A percentile compares a stretch with the other conserved stretches of the same genome.
These are phyloP conservation scores for Hawksworthiomyces lignivorus DNA, from an alignment of 2,329 filamentous ascomycete genomes.

Conservation along the genomic window DNA sequence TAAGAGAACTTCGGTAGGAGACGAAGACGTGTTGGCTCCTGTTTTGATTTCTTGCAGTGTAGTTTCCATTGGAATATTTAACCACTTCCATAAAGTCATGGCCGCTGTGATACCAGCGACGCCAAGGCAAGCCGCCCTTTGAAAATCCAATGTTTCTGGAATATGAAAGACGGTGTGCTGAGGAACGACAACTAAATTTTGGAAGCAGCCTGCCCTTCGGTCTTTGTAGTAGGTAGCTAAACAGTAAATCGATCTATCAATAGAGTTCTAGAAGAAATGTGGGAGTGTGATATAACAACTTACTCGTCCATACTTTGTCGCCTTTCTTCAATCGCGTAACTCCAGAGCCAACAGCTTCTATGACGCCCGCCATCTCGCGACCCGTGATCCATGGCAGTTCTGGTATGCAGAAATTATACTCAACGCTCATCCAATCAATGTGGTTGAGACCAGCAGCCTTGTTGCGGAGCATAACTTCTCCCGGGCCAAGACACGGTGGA, in stretches of 20 bases:
- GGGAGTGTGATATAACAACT: constrained; percentile 7
- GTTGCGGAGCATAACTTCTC: constrained; percentile 27
- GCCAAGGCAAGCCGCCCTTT: constrained; percentile 29
- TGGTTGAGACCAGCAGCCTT: constrained; percentile 30
- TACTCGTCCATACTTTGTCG: constrained; percentile 28
- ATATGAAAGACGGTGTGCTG: constrained; percentile 32
- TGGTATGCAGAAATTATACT: constrained; percentile 34
- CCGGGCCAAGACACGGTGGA: neutral
- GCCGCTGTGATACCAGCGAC: constrained; percentile 33
- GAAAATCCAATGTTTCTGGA: constrained; percentile 24
- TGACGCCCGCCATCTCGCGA: constrained; percentile 15
- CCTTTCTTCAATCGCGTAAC: constrained; percentile 21
- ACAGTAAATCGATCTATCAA: no score
- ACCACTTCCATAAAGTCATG: constrained; percentile 34
- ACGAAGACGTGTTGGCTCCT: no score
- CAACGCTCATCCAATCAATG: constrained; percentile 33
- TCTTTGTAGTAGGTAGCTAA: constrained; percentile 30
- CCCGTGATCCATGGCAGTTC: constrained; percentile 15
- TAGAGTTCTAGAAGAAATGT: no score
- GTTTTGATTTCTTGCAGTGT: no score
- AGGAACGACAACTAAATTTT: constrained; percentile 33
- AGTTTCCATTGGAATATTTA: constrained; percentile 22
- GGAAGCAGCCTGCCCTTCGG: constrained; percentile 32
- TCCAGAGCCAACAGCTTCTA: constrained; percentile 11
- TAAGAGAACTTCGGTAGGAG: constrained; percentile 21